Base-by-base conservation (phyloP, 208 protist species). In the Leishmania tropica region DNA sequence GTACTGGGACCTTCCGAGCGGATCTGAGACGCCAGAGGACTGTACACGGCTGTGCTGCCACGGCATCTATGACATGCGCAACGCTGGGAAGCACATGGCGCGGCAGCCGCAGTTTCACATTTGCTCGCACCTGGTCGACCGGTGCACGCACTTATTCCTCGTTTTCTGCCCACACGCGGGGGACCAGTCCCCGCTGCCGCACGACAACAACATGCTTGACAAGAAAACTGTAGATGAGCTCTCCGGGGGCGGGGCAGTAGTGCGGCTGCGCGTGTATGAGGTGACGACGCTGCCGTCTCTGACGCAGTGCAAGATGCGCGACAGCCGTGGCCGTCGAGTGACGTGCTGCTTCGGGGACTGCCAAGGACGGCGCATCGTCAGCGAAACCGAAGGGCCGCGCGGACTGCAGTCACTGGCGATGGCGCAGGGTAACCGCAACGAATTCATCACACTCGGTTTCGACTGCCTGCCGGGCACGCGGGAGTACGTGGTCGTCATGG, bases 41-140 rank as follows among this genome's bases (percentile, higher is more conserved):
- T 85, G 90, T n/a, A 89, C 85, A 35, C 88, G 93, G 42, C 62
- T 95, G 3, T 89, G 89, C 42, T 93, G 87, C 74, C 93, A 96
- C 78, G 87, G 78, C 35, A 60, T 83, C 53, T 93, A 90, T 65
- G 75, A 89, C 62, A 60, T 81, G 78, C 64, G 47, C 53, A 53
- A 79, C 21, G 64, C 45, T 28, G 82, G 73, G 2, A 28, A 47
- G 42, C 83, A 81, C 77, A 83, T 90, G 53, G 90, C 78, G n/a
- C 72, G 87, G 78, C 88, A 87, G 73, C 90, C 91, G n/a, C 93
- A 96, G 89, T 85, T 89, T 81, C 92, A 96, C 83, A 85, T 96
- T 79, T 81, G 87, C n/a, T 87, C 90, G 35, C 79, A 82, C 53
- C 75, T 85, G 42, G 85, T 90, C 10, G 64, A 83, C 54, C 40